Conservation (phyloP, 257 asterid species). For the Rubia yunnanensis region DNA sequence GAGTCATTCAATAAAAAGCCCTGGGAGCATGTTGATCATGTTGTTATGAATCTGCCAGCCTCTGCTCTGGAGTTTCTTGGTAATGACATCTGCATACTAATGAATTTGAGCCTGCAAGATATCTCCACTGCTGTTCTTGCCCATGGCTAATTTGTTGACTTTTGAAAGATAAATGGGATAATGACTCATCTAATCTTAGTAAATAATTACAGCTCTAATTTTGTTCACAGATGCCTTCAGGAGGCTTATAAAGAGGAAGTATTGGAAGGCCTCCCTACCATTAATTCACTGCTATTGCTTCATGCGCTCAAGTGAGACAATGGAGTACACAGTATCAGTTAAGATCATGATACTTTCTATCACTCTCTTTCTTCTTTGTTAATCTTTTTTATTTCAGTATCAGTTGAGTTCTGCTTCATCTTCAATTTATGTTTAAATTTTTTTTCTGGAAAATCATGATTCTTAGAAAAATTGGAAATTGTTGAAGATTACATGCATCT, state of each 20-base stretch:
- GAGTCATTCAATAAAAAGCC: constrained; percentile 46
- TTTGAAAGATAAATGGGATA: too few species aligned
- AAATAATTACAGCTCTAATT: constrained; percentile 12
- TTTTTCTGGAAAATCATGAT: neutral
- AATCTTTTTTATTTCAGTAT: neutral
- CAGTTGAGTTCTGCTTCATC: neutral
- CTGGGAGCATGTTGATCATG: constrained; percentile 91
- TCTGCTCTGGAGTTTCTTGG: constrained; percentile 88
- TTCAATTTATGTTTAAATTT: neutral
- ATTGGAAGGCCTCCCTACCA: constrained; percentile 82
- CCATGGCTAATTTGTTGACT: neutral
- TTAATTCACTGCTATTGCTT: constrained; percentile 96
- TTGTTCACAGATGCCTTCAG: constrained; percentile 56
- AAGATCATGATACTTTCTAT: constrained; percentile 21
- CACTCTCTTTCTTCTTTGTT: neutral
- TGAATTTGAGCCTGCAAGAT: neutral
- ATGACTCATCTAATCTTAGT: neutral
- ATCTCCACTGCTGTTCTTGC: neutral
- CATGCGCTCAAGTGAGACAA: constrained; percentile 62
- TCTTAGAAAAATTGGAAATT: neutral
- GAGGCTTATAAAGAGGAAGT: constrained; percentile 43
- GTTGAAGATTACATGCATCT: neutral
- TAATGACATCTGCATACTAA: constrained; percentile 16
- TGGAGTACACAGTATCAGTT: constrained; percentile 49
- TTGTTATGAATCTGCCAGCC: constrained; percentile 93